Conservation (phyloP, 2,329 filamentous ascomycete species). For the Aureobasidium sp. region DNA sequence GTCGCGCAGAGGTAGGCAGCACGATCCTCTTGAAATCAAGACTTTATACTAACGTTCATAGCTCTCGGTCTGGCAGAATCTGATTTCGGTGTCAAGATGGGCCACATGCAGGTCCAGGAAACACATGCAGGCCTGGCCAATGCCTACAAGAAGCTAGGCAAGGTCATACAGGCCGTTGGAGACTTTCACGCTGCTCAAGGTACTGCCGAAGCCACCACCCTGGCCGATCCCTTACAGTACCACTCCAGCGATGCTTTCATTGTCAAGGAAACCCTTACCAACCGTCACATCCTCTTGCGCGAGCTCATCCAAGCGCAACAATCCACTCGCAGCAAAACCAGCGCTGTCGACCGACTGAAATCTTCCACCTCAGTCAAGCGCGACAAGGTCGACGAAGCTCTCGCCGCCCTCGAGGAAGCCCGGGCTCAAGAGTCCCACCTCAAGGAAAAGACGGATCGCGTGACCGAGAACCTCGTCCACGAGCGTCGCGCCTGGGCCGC, state of each 20-base stretch:
- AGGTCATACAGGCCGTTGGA: constrained; percentile 84
- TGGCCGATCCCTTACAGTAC: constrained; percentile 89
- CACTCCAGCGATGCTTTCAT: constrained; percentile 95
- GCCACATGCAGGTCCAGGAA: constrained; percentile 81
- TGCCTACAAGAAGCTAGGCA: constrained; percentile 91
- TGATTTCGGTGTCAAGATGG: constrained; percentile 86
- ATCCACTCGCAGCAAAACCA: constrained; percentile 70
- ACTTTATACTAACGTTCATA: constrained; percentile 38
- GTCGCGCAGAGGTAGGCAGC: constrained; percentile 67
- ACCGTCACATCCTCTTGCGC: constrained; percentile 90
- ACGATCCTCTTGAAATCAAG: background rate
- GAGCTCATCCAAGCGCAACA: constrained; percentile 91
- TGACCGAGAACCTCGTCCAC: constrained; percentile 79
- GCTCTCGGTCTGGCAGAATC: constrained; percentile 86
- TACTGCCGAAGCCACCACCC: constrained; percentile 89
- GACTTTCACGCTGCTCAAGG: constrained; percentile 96
- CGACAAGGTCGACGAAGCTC: constrained; percentile 98
- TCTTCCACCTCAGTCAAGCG: constrained; percentile 76
- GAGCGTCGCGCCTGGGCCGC: constrained; percentile 90
- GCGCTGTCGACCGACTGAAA: constrained; percentile 82
- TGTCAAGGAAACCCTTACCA: constrained; percentile 95
- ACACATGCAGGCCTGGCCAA: constrained; percentile 79
- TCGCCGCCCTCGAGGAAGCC: constrained; percentile 81
- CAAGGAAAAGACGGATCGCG: constrained; percentile 75
- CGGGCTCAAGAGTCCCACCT: constrained; percentile 74